A percentile compares a stretch with the other conserved stretches of the same genome.
These are phyloP conservation scores for Quercus glauca DNA, from an alignment of 306 rosid genomes.

Conservation along the genomic window DNA sequence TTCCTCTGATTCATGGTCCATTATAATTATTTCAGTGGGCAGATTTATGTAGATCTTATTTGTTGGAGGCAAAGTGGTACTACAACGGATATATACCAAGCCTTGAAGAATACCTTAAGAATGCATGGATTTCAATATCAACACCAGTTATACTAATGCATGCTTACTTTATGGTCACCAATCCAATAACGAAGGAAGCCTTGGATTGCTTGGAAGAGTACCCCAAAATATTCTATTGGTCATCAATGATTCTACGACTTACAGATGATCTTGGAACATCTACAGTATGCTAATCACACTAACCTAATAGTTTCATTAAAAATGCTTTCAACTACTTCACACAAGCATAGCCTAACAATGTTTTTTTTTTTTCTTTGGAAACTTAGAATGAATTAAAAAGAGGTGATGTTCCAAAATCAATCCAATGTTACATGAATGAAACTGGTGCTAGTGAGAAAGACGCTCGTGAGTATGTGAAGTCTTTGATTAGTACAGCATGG, in stretches of 20 bases:
- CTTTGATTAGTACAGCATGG: conserved; percentile 18
- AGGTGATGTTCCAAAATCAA: conserved; percentile 26
- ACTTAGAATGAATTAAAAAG: conserved; percentile 10
- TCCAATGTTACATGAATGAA: conserved; percentile 42
- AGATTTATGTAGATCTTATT: conserved; percentile 16
- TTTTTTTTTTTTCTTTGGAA: neutral
- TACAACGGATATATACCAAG: conserved; percentile 16
- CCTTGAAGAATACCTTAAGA: conserved; percentile 22
- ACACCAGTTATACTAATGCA: neutral
- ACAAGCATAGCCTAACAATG: neutral
- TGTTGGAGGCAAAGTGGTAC: conserved; percentile 28
- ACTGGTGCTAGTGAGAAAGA: conserved; percentile 17
- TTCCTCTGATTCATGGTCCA: neutral
- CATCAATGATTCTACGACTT: conserved; percentile 17
- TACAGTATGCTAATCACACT: neutral
- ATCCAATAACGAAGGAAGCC: conserved; percentile 5
- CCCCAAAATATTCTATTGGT: neutral
- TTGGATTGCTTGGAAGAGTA: conserved; percentile 9
- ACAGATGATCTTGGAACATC: conserved; percentile 29
- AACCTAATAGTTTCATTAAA: neutral
- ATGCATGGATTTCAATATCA: conserved; percentile 26
- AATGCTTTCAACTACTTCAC: neutral
- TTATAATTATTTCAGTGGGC: conserved; percentile 20
- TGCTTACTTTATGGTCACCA: conserved; percentile 10
- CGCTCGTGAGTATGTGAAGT: conserved; percentile 10